A percentile compares a stretch with the other conserved stretches of the same genome.
phyloP scores from a whole-genome alignment of 768 basidiomycete species.

The Pleurotus salmoneostramineus region DNA sequence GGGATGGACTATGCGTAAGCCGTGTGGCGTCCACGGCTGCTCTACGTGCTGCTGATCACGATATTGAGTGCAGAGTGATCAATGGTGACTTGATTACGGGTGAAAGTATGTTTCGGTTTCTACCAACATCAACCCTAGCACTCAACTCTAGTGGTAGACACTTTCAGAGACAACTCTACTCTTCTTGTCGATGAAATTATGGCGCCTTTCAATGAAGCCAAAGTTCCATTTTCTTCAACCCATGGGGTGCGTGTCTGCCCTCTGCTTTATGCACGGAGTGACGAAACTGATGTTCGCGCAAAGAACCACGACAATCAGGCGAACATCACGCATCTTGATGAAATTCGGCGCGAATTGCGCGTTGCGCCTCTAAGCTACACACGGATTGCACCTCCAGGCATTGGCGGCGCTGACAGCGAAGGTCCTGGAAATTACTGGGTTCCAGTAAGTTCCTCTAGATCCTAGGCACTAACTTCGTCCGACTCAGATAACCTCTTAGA shows the following conservation, averaged over 20 bases:
- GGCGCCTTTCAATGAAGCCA: conserved; percentile 50
- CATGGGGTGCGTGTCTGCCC: conserved; percentile 48
- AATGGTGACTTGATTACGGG: conserved; percentile 77
- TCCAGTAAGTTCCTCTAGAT: conserved; percentile 40
- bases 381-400: conserved; percentile 49
- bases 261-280: not conserved
- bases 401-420: conserved; percentile 47
- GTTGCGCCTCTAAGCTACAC: conserved; percentile 64
- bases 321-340: conserved; percentile 68
- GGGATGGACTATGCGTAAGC: conserved; percentile 64
- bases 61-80: conserved; percentile 40
- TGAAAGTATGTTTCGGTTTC: conserved; percentile 38
- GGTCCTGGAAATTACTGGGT: conserved; percentile 79
- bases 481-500: conserved; percentile 16
- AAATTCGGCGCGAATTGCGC: conserved; percentile 57
- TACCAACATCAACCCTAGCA: not conserved
- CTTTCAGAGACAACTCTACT: conserved; percentile 66
- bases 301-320: conserved; percentile 73
- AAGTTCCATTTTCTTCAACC: conserved; percentile 63
- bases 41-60: not conserved
- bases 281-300: not conserved
- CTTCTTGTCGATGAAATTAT: conserved; percentile 61
- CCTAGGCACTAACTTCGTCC: not conserved
- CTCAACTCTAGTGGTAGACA: conserved; percentile 33
- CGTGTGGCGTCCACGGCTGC: conserved; percentile 14